Conservation (phyloP, 768 basidiomycete genomes). For the Tremella yokohamensis region DNA sequence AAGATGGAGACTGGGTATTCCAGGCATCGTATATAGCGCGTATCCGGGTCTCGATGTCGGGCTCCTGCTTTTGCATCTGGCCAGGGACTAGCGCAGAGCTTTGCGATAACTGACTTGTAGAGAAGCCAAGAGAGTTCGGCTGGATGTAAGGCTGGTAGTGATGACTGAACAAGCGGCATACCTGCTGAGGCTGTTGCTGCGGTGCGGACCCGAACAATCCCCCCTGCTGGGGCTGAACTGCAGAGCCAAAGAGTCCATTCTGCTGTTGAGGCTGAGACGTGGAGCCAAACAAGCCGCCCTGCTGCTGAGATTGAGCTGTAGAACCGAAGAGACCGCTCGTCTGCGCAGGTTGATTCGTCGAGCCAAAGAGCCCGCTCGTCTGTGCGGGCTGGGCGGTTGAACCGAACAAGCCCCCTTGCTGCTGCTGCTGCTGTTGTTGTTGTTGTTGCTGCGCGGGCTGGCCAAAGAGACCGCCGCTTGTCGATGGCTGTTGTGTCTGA, state of each 20-base stretch:
- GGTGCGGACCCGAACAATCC: slow-evolving; percentile 30
- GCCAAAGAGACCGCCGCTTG: slow-evolving; percentile 20
- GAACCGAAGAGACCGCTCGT: slow-evolving; percentile 30
- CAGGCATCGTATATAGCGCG: slow-evolving; percentile 43
- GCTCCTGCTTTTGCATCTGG: slow-evolving; percentile 24
- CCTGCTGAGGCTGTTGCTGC: slow-evolving; percentile 11
- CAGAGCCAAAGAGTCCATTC: slow-evolving; percentile 20
- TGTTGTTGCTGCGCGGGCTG: neutral
- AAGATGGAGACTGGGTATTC: slow-evolving; percentile 38
- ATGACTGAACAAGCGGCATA: neutral
- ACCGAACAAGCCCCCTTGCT: slow-evolving; percentile 15
- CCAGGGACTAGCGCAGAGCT: slow-evolving; percentile 4
- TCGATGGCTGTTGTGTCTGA: neutral
- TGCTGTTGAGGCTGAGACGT: slow-evolving; percentile 17
- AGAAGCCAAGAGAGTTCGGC: neutral
- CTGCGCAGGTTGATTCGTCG: slow-evolving; percentile 16
- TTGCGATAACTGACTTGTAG: slow-evolving; percentile 1
- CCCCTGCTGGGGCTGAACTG: slow-evolving; percentile 12
- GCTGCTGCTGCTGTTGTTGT: slow-evolving; percentile 1
- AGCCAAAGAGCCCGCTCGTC: slow-evolving; percentile 20
- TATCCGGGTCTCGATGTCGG: slow-evolving; percentile 44
- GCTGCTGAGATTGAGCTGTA: slow-evolving; percentile 10
- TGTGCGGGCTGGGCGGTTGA: slow-evolving; percentile 10
- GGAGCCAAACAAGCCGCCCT: slow-evolving; percentile 17
- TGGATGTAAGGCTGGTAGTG: slow-evolving; percentile 3